Conservation (phyloP, 129 eudicot species). For the Scalesia atractyloides region DNA sequence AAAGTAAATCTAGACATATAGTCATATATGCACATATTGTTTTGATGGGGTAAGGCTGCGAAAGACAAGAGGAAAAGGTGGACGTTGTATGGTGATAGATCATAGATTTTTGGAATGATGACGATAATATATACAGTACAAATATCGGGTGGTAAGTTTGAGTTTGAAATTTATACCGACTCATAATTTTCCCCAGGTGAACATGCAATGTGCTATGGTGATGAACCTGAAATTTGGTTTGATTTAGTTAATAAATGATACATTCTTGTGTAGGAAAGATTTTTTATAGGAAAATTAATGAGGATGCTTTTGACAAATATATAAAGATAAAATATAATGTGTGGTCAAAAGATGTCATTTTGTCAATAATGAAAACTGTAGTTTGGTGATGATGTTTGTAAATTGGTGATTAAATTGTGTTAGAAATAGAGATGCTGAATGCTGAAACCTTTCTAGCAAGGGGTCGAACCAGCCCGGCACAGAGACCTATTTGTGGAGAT, state of each 20-base stretch:
- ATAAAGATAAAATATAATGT: background rate
- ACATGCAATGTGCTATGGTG: slow-evolving; percentile 1
- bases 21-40: slow-evolving; percentile 8
- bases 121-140: slow-evolving; percentile 6
- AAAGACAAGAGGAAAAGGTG: background rate
- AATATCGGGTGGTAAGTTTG: background rate
- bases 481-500: too few species aligned
- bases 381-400: background rate
- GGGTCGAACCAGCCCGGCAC: too few species aligned
- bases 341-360: background rate
- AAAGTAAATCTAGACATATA: slow-evolving; percentile 1
- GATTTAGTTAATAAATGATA: background rate
- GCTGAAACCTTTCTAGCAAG: too few species aligned
- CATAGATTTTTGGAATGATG: slow-evolving; percentile 4
- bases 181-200: background rate
- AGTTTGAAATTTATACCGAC: background rate
- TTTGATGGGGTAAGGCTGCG: slow-evolving; percentile 15
- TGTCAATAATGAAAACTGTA: background rate
- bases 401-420: too few species aligned
- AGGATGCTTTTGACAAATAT: background rate
- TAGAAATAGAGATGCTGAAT: too few species aligned
- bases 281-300: background rate
- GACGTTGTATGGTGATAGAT: slow-evolving; percentile 3
- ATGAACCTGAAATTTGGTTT: slow-evolving; percentile 14
- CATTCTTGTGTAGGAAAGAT: background rate